Base-by-base conservation (phyloP, 805 yeast species). In the Pichia heedii region DNA sequence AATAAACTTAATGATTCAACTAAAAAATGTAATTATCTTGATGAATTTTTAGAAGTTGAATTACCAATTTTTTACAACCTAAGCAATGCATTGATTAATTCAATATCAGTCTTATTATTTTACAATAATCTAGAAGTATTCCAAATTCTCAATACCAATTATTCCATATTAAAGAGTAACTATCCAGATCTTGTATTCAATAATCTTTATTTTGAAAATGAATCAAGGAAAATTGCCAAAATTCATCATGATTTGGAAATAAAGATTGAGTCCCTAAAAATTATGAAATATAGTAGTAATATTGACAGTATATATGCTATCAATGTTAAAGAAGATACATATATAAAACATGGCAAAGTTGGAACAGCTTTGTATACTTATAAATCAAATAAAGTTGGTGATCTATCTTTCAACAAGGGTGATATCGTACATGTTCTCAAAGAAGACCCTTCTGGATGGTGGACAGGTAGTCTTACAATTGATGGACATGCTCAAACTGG, bases 391-490 rank as follows among this genome's bases (percentile, higher is more conserved):
- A 57, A 64, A 33, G 44, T 47, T 0, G 70, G 65, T 3, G 82
- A 77, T 49, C 56, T 77, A 34, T 47, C 64, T 4, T 66, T 77
- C 41, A 42, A 50, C 15, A 57, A 52, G 27, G 77, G 75, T 4
- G 79, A 74, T 46, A 49, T 51, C 20, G 69, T 77, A 21, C 57
- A 46, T 38, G 53, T 76, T 1, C 22, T 69, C 9, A 66, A 63
- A 22, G 63, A 57, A 36, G 54, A 54, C 12, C 65, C 60, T 24
- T 59, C 62, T 2, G 68, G 69, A 24, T 74, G 79, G 79, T 74
- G 79, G 79, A 60, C 62, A 44, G 78, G 77, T 13, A 54, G 54
- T 37, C 48, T 49, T 37, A 24, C 3, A 2, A 12, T 24, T 24
- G 58, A 66, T 9, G 40, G 43, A 22, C 66, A 67, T 37, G 76